Percentiles rank a stretch among this genome's conserved stretches.
Evolutionary conservation across 805 yeast species (phyloP).

Genomic region (Spencermartinsiella europaea): DNA sequence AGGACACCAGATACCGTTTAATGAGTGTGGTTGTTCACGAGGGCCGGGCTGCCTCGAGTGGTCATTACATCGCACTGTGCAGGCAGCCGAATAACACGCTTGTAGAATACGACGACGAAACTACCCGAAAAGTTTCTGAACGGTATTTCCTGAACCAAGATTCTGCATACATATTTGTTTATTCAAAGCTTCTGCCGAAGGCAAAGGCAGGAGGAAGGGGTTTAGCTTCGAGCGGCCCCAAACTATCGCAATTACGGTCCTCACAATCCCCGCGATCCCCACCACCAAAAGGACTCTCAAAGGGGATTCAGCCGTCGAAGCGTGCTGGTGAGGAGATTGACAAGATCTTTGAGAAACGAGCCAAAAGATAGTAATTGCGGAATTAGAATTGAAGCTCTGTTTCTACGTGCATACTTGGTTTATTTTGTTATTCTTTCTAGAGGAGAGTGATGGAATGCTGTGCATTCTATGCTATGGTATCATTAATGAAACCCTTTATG

Average conservation of each 20-base stretch:
- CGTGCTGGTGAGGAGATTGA: conserved; percentile 24
- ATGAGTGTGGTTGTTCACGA: conserved; percentile 87
- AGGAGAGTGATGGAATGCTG: too few species aligned
- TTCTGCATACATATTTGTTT: conserved; percentile 84
- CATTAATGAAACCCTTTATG: too few species aligned
- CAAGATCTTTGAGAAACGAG: conserved; percentile 21
- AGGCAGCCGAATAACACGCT: conserved; percentile 88
- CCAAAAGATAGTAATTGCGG: conserved; percentile 1
- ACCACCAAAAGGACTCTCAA: background rate
- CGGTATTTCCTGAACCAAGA: conserved; percentile 74
- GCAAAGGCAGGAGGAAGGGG: background rate
- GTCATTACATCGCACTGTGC: conserved; percentile 89
- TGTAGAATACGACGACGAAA: conserved; percentile 94
- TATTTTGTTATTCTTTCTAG: background rate
- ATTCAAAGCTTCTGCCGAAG: conserved; percentile 47
- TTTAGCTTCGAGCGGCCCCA: background rate
- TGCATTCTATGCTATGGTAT: too few species aligned
- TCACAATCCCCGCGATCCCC: background rate
- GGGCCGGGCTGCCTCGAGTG: conserved; percentile 86
- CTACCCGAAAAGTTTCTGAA: conserved; percentile 67
- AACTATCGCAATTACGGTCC: background rate
- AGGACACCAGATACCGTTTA: conserved; percentile 61
- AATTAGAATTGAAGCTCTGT: background rate
- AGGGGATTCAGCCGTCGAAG: background rate
- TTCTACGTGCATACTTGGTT: background rate